phyloP scores from a whole-genome alignment of 1,139 yeast genomes.

The Scheffersomyces stambukii region DNA sequence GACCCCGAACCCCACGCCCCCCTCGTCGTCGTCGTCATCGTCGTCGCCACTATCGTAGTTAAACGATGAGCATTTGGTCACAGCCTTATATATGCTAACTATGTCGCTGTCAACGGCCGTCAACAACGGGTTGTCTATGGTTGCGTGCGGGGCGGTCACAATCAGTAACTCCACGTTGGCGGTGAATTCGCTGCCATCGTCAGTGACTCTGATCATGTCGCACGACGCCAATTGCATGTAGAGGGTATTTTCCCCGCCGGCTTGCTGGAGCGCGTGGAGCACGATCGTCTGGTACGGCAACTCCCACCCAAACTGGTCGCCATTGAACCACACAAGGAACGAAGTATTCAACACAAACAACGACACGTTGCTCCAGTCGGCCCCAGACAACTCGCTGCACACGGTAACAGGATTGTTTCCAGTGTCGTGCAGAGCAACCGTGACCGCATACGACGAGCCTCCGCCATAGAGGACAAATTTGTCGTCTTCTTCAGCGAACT shows the following conservation, averaged over 20 bases:
- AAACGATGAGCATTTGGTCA: conserved; percentile 37
- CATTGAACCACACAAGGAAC: conserved; percentile 34
- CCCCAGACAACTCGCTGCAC: background rate
- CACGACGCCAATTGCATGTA: conserved; percentile 31
- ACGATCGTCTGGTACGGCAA: conserved; percentile 36
- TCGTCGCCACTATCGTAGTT: conserved; percentile 26
- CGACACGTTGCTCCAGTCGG: conserved; percentile 15
- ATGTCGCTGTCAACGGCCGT: conserved; percentile 8
- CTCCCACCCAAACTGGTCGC: conserved; percentile 28
- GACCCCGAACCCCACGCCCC: conserved; percentile 6
- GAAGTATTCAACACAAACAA: conserved; percentile 38
- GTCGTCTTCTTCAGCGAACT: conserved; percentile 38
- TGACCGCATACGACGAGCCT: conserved; percentile 18
- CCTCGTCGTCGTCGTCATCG: conserved; percentile 16
- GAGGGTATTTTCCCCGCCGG: conserved; percentile 21
- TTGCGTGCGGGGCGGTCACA: conserved; percentile 1
- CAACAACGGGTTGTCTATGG: conserved; percentile 9
- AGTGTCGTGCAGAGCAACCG: background rate
- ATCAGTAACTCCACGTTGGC: background rate
- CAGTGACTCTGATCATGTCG: conserved; percentile 10
- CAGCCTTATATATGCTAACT: conserved; percentile 28
- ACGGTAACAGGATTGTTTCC: background rate
- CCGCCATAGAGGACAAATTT: conserved; percentile 42
- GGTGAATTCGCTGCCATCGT: too few species aligned
- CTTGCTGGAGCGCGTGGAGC: conserved; percentile 39